These are phyloP conservation scores for Hypoxylon sp. DNA, from an alignment of 2,329 filamentous ascomycete species.

Conservation along the genomic window DNA sequence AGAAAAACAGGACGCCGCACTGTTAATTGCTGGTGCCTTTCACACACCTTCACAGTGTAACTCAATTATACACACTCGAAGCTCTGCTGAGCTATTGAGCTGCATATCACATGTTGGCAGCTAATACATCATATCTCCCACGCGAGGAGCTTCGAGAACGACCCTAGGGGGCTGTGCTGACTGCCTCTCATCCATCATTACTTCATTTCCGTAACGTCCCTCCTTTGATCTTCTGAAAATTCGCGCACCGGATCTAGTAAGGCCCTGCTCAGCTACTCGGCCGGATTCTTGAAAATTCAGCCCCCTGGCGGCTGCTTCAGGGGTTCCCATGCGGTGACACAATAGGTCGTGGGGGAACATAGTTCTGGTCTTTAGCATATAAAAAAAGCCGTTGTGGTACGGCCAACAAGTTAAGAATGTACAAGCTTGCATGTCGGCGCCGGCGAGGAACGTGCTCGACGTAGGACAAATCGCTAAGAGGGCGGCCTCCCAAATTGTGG, in stretches of 20 bases:
- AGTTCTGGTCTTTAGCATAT: conserved; percentile 19
- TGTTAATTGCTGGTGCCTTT: conserved; percentile 44
- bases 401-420: conserved; percentile 16
- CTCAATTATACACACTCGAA: conserved; percentile 37
- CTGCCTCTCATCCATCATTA: conserved; percentile 2
- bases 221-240: conserved; percentile 35
- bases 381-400: conserved; percentile 19
- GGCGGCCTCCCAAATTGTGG: conserved; percentile 35
- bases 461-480: conserved; percentile 2
- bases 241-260: conserved; percentile 45
- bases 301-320: conserved; percentile 12
- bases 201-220: conserved; percentile 4
- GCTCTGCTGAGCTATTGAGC: conserved; percentile 13
- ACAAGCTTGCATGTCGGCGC: conserved; percentile 11
- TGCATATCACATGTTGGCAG: conserved; percentile 36
- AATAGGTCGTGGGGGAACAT: conserved; percentile 22
- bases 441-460: conserved; percentile 17
- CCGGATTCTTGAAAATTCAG: conserved; percentile 10
- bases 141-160: conserved; percentile 11
- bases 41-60: conserved; percentile 46
- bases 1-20: conserved; percentile 50
- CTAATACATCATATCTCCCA: conserved; percentile 16
- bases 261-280: conserved; percentile 23
- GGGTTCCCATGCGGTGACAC: conserved; percentile 13
- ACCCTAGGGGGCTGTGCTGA: conserved; percentile 28